Percentiles rank a stretch among this genome's conserved stretches.
These are phyloP conservation scores for Globisporangium mamillatum DNA, from an alignment of 352 stramenopile species.

Conservation along the genomic window DNA sequence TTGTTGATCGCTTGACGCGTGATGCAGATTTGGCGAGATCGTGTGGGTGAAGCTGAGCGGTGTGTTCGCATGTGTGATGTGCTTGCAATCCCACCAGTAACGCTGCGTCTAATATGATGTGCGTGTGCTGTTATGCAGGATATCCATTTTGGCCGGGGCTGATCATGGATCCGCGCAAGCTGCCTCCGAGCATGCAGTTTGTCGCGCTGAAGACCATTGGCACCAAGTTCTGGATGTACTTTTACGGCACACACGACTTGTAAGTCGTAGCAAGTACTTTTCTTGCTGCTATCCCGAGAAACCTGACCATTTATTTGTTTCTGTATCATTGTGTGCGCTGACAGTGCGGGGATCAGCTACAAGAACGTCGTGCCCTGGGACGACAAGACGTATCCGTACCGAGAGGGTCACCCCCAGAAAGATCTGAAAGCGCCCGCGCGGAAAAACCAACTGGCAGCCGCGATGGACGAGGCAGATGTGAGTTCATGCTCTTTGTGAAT, in stretches of 20 bases:
- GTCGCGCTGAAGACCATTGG: conserved; percentile 10
- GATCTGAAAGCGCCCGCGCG: conserved; percentile 5
- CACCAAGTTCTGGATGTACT: conserved; percentile 16
- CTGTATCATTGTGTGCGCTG: background rate
- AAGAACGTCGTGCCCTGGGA: conserved; percentile 15
- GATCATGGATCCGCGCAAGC: conserved; percentile 17
- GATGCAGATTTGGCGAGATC: conserved; percentile 15
- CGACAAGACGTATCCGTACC: conserved; percentile 14
- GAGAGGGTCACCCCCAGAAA: conserved; percentile 13
- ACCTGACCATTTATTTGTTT: background rate
- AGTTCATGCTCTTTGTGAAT: background rate
- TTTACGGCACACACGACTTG: conserved; percentile 19
- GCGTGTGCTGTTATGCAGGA: conserved; percentile 1
- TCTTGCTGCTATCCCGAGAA: background rate
- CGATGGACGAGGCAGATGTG: conserved; percentile 14
- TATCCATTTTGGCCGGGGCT: conserved; percentile 15
- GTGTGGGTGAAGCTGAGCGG: conserved; percentile 14
- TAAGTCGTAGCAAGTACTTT: background rate
- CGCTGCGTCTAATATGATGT: background rate
- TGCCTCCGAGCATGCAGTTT: conserved; percentile 10
- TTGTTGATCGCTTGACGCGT: background rate
- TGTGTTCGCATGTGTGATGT: background rate
- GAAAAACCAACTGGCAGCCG: conserved; percentile 5
- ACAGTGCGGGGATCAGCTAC: conserved; percentile 11
- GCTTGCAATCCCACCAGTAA: background rate